phyloP scores from a whole-genome alignment of 192 early-diverging fungal genomes.

The Geranomyces michiganensis region DNA sequence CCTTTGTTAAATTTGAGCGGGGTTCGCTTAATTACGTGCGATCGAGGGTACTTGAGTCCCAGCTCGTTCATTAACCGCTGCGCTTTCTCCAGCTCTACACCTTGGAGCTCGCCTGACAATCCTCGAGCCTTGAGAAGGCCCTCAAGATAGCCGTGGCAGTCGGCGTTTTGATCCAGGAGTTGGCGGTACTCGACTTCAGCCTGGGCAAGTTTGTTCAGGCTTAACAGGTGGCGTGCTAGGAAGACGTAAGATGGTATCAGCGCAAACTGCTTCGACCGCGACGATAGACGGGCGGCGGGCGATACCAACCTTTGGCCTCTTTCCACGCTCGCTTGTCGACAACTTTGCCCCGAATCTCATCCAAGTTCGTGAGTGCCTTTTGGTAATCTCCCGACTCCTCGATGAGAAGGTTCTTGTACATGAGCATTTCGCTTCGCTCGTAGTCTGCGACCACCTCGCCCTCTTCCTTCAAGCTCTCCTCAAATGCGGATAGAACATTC shows the following conservation, averaged over 20 bases:
- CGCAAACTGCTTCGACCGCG: neutral
- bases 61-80: constrained; percentile 54
- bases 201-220: constrained; percentile 66
- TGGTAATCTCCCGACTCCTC: constrained; percentile 82
- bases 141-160: constrained; percentile 71
- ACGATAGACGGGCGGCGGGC: too few relatives aligned
- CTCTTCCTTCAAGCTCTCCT: constrained; percentile 64
- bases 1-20: constrained; percentile 77
- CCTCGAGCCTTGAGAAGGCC: constrained; percentile 62
- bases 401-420: constrained; percentile 86
- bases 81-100: constrained; percentile 28
- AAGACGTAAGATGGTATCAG: too few relatives aligned
- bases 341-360: constrained; percentile 71
- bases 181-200: constrained; percentile 75
- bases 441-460: constrained; percentile 42
- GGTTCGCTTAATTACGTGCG: constrained; percentile 76
- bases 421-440: constrained; percentile 79
- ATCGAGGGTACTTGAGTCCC: constrained; percentile 73
- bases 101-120: constrained; percentile 53
- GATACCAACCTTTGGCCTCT: constrained; percentile 56
- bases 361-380: constrained; percentile 76
- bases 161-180: constrained; percentile 81
- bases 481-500: constrained; percentile 69
- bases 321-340: constrained; percentile 74
- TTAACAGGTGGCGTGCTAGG: constrained; percentile 71